Percentiles rank a stretch among this genome's conserved stretches.
Evolutionary conservation across 768 basidiomycete genomes (phyloP).

Genomic region (Russula vinacea): DNA sequence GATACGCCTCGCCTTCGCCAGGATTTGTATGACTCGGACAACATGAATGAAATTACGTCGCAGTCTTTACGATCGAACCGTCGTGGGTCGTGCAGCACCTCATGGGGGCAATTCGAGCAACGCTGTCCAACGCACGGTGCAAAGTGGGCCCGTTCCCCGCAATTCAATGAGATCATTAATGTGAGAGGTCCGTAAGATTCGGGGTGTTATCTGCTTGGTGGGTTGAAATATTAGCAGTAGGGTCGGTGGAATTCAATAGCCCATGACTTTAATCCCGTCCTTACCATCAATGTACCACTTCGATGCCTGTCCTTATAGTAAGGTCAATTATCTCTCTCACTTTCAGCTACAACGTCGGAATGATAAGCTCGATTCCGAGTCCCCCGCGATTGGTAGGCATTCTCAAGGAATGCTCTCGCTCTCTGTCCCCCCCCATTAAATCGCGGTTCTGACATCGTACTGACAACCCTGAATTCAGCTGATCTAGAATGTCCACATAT

Average conservation of each 20-base stretch:
- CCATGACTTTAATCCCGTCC: background rate
- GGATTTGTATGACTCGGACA: background rate
- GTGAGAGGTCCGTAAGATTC: background rate
- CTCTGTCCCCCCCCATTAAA: background rate
- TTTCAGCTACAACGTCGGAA: background rate
- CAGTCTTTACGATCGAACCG: background rate
- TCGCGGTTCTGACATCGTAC: background rate
- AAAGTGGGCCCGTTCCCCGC: background rate
- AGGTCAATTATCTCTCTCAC: background rate
- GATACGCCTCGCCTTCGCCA: conserved; percentile 10
- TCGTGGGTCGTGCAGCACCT: background rate
- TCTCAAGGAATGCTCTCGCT: background rate
- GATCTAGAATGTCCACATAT: background rate
- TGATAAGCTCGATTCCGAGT: background rate
- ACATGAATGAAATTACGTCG: conserved; percentile 3
- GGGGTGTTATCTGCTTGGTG: conserved; percentile 5
- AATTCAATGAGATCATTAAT: background rate
- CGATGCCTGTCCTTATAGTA: background rate
- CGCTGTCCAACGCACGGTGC: conserved; percentile 5
- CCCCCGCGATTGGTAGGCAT: background rate
- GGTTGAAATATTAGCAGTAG: background rate
- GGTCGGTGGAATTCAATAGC: background rate
- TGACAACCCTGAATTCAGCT: background rate
- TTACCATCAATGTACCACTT: too few relatives aligned
- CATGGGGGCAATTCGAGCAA: background rate